Percentiles rank a stretch among this genome's conserved stretches.
Conservation (phyloP, 2,329 filamentous ascomycete genomes). For the Fusarium dlaminii region DNA sequence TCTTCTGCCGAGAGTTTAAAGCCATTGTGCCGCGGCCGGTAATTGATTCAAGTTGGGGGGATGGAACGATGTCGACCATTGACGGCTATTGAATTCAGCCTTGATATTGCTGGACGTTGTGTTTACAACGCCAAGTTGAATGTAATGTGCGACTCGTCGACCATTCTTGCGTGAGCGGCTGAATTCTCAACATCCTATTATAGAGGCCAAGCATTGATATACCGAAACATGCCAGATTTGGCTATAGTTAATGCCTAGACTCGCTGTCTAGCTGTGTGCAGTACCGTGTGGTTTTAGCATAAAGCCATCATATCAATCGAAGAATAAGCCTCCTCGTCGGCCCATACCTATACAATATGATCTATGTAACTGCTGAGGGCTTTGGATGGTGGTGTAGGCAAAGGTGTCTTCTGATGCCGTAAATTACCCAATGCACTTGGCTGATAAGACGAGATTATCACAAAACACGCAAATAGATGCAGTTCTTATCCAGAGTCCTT, state of each 20-base stretch:
- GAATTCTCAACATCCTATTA: background rate
- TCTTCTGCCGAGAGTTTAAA: conserved; percentile 7
- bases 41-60: conserved; percentile 12
- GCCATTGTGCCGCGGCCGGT: conserved; percentile 15
- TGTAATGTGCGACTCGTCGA: conserved; percentile 7
- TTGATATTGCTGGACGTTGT: background rate
- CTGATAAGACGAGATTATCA: background rate
- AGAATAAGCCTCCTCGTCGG: background rate
- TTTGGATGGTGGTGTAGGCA: background rate
- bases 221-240: background rate
- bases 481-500: background rate
- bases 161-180: background rate
- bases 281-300: background rate
- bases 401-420: conserved; percentile 15
- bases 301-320: background rate
- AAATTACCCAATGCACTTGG: background rate
- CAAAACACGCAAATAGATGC: background rate
- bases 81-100: background rate
- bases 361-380: background rate
- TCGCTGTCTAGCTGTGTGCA: background rate
- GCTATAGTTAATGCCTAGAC: background rate
- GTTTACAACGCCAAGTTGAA: background rate
- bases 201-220: background rate
- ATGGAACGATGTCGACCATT: conserved; percentile 10
- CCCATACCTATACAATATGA: background rate